These are phyloP conservation scores for Scenedesmus sp. DNA, from an alignment of 163 green algal species.

Conservation along the genomic window DNA sequence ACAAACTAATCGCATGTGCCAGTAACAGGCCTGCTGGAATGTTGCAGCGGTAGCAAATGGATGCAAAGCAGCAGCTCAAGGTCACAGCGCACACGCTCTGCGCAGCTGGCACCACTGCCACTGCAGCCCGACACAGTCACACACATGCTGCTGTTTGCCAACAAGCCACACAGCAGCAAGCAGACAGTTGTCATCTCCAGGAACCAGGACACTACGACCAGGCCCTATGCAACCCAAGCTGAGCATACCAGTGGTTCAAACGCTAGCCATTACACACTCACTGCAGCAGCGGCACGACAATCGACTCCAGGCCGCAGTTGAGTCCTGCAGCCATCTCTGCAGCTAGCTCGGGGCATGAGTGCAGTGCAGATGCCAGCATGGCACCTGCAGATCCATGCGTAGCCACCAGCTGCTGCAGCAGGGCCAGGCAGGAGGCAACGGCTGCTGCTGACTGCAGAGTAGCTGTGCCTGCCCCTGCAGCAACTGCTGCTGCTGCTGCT, in stretches of 20 bases:
- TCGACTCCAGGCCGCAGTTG: neutral
- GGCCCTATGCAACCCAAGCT: no score
- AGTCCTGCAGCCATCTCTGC: slow-evolving; percentile 7
- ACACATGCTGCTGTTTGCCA: no score
- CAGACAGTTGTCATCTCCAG: neutral
- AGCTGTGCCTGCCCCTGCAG: neutral
- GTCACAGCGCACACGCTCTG: neutral
- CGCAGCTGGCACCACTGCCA: neutral
- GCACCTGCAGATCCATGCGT: neutral
- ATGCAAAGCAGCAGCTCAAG: neutral
- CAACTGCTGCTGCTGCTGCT: neutral
- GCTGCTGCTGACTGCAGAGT: neutral
- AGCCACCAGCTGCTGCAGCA: slow-evolving; percentile 13
- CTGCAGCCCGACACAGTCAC: neutral
- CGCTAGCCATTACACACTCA: neutral
- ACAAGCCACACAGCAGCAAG: no score
- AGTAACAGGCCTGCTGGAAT: no score
- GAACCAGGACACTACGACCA: no score
- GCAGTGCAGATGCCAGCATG: neutral
- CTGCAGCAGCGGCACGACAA: slow-evolving; percentile 16
- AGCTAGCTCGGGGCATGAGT: neutral
- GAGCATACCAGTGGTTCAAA: neutral
- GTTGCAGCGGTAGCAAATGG: neutral
- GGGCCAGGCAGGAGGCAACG: neutral
- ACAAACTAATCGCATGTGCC: neutral